Percentiles rank a stretch among this genome's conserved stretches.
These are phyloP conservation scores for Candida ortonii DNA, from an alignment of 805 yeast species.

Conservation along the genomic window DNA sequence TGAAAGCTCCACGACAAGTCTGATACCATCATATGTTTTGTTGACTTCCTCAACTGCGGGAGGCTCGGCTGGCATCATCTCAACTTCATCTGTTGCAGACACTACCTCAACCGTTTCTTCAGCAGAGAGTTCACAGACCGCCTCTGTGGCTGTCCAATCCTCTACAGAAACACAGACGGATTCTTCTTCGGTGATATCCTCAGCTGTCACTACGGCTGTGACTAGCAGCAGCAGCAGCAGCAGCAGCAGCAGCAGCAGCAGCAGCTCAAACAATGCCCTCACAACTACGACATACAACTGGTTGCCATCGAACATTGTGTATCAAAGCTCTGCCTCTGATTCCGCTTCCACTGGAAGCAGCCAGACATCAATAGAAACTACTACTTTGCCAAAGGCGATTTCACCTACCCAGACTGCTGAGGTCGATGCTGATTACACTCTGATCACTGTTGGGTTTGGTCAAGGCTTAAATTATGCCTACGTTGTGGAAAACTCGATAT, in stretches of 20 bases:
- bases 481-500: slow-evolving; percentile 65
- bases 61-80: neutral
- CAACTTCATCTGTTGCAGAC: slow-evolving; percentile 2
- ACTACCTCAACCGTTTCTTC: no score
- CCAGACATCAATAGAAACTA: slow-evolving; percentile 36
- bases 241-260: no score
- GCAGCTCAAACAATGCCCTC: no score
- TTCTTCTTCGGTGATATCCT: no score
- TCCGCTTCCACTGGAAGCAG: slow-evolving; percentile 25
- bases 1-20: neutral
- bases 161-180: no score
- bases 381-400: slow-evolving; percentile 73
- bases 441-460: slow-evolving; percentile 77
- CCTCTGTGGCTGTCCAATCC: no score
- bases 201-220: no score
- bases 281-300: slow-evolving; percentile 33
- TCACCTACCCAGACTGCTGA: slow-evolving; percentile 52
- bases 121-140: no score
- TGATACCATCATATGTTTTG: neutral
- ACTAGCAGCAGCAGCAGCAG: no score
- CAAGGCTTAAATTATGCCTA: slow-evolving; percentile 79
- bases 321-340: slow-evolving; percentile 32
- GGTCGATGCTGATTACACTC: slow-evolving; percentile 46
- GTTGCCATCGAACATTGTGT: slow-evolving; percentile 44
- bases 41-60: neutral